phyloP scores from a whole-genome alignment of 495 filamentous ascomycete species.

The Cercophora scortea region DNA sequence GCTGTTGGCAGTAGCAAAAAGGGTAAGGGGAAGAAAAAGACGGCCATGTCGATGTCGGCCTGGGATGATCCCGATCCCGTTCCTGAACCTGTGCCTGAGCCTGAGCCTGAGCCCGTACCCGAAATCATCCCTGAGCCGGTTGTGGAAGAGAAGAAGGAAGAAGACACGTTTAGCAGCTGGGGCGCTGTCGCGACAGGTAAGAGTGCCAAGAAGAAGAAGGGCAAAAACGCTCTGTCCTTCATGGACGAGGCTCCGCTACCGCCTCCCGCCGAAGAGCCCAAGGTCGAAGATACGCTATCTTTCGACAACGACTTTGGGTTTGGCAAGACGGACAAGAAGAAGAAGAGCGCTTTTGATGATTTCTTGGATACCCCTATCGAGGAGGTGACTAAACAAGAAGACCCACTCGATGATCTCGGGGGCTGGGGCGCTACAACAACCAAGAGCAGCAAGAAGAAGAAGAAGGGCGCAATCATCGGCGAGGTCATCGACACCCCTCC shows the following conservation, averaged over 20 bases:
- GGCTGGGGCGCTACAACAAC: conserved; percentile 3
- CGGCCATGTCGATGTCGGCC: too few relatives aligned
- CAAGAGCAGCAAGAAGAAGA: background rate
- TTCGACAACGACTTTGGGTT: background rate
- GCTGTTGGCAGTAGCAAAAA: too few relatives aligned
- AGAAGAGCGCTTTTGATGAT: conserved; percentile 7
- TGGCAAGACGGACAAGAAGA: conserved; percentile 8
- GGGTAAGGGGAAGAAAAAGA: too few relatives aligned
- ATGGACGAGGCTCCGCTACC: background rate
- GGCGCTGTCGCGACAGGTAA: too few relatives aligned
- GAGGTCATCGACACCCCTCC: too few relatives aligned
- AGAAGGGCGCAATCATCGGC: conserved; percentile 1
- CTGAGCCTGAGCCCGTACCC: conserved; percentile 3
- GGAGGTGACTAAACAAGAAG: conserved; percentile 13
- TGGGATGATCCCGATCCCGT: too few relatives aligned
- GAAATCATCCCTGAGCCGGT: conserved; percentile 6
- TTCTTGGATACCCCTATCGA: background rate
- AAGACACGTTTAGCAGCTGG: too few relatives aligned
- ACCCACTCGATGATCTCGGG: background rate
- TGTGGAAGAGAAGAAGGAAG: too few relatives aligned
- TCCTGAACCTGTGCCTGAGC: too few relatives aligned
- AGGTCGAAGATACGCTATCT: background rate
- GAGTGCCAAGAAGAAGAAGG: too few relatives aligned
- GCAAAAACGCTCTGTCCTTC: too few relatives aligned
- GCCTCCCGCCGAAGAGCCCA: background rate